Conservation (phyloP, 768 basidiomycete genomes). For the Boletus tomentosulus region DNA sequence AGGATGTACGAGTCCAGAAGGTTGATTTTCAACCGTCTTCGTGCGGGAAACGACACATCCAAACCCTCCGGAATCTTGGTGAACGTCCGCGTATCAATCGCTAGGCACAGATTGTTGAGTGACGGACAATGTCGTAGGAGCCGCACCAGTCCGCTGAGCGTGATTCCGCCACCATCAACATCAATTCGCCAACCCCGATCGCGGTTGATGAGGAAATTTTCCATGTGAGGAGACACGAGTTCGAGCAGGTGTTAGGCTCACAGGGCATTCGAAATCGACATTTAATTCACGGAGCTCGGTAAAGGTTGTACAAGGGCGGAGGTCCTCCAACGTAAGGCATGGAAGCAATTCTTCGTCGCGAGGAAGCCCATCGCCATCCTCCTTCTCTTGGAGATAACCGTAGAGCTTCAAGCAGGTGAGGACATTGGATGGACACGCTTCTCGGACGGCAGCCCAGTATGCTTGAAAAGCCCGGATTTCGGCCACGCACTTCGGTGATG, state of each 20-base stretch:
- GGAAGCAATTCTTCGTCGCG: too few species aligned
- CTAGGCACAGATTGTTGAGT: background rate
- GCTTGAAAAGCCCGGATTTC: background rate
- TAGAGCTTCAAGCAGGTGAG: background rate
- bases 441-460: background rate
- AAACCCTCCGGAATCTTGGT: background rate
- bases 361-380: background rate
- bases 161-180: background rate
- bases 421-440: background rate
- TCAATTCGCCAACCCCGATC: background rate
- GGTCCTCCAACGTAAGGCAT: background rate
- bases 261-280: background rate
- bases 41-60: background rate
- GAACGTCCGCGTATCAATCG: background rate
- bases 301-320: background rate
- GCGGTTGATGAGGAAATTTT: background rate
- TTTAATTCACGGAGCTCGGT: background rate
- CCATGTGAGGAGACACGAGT: background rate
- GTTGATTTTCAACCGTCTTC: background rate
- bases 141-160: background rate
- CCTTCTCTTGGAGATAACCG: too few species aligned
- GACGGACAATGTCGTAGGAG: background rate
- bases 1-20: background rate
- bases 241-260: background rate
- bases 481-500: constrained; percentile 46